Percentiles rank a stretch among this genome's conserved stretches.
Conservation (phyloP, 2,329 filamentous ascomycete genomes). For the Cladobotryum protrusum region DNA sequence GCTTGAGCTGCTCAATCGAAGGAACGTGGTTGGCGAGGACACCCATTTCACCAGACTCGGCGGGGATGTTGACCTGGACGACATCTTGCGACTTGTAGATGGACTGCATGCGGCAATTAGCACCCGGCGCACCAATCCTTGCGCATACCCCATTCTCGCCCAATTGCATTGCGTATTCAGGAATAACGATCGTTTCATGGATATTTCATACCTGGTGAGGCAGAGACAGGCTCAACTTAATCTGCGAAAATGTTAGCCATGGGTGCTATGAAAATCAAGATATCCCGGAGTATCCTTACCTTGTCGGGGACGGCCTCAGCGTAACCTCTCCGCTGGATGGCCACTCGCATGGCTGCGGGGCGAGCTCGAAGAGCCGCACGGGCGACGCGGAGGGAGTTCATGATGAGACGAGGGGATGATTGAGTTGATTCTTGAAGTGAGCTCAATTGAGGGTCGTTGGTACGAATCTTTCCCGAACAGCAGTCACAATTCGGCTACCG, state of each 20-base stretch:
- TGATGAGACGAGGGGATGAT: slow-evolving; percentile 53
- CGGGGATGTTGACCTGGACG: slow-evolving; percentile 97
- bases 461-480: slow-evolving; percentile 43
- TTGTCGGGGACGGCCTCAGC: slow-evolving; percentile 83
- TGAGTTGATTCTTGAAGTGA: slow-evolving; percentile 41
- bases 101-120: slow-evolving; percentile 57
- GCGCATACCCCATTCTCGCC: slow-evolving; percentile 15
- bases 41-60: slow-evolving; percentile 98
- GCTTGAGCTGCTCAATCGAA: slow-evolving; percentile 97
- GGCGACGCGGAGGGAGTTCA: slow-evolving; percentile 93
- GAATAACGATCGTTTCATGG: slow-evolving; percentile 16
- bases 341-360: slow-evolving; percentile 67
- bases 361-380: slow-evolving; percentile 81
- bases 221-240: slow-evolving; percentile 96
- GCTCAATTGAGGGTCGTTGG: slow-evolving; percentile 35
- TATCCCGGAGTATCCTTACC: slow-evolving; percentile 38
- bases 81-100: slow-evolving; percentile 63
- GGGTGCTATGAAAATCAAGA: slow-evolving; percentile 5
- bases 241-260: slow-evolving; percentile 39
- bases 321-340: slow-evolving; percentile 82
- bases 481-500: slow-evolving; percentile 35
- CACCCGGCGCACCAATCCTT: slow-evolving; percentile 24
- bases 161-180: slow-evolving; percentile 24
- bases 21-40: slow-evolving; percentile 98
- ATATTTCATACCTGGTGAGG: slow-evolving; percentile 84